phyloP scores from a whole-genome alignment of 1,139 yeast genomes.

The Pichia sp. region DNA sequence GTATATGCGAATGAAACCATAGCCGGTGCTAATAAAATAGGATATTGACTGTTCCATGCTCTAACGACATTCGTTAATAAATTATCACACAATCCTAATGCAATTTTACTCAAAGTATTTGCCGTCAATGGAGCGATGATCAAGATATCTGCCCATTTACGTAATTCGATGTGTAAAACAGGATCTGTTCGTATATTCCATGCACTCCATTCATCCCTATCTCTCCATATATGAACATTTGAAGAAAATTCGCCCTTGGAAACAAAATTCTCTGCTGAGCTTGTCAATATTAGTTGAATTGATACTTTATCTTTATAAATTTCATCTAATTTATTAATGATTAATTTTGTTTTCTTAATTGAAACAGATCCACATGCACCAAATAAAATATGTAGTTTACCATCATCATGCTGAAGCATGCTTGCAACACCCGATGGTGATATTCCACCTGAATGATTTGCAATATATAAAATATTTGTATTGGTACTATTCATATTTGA shows the following conservation, averaged over 20 bases:
- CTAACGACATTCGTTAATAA: conserved; percentile 79
- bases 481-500: background rate
- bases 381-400: conserved; percentile 75
- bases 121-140: conserved; percentile 88
- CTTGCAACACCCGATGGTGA: conserved; percentile 11
- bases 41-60: conserved; percentile 89
- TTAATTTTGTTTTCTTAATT: conserved; percentile 65
- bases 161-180: conserved; percentile 82
- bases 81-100: conserved; percentile 86
- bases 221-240: conserved; percentile 75
- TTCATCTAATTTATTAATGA: conserved; percentile 70
- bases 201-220: conserved; percentile 84
- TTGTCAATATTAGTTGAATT: conserved; percentile 76
- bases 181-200: conserved; percentile 88
- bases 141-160: conserved; percentile 93
- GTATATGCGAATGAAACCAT: conserved; percentile 90
- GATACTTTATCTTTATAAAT: conserved; percentile 68
- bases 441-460: background rate
- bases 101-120: conserved; percentile 82
- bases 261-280: conserved; percentile 77
- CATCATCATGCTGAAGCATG: conserved; percentile 76
- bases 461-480: background rate
- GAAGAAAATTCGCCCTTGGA: conserved; percentile 54
- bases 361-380: conserved; percentile 92
- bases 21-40: conserved; percentile 85